A percentile compares a stretch with the other conserved stretches of the same genome.
These are phyloP conservation scores for Eimeria zaria DNA, from an alignment of 169 alveolate genomes.

Conservation along the genomic window DNA sequence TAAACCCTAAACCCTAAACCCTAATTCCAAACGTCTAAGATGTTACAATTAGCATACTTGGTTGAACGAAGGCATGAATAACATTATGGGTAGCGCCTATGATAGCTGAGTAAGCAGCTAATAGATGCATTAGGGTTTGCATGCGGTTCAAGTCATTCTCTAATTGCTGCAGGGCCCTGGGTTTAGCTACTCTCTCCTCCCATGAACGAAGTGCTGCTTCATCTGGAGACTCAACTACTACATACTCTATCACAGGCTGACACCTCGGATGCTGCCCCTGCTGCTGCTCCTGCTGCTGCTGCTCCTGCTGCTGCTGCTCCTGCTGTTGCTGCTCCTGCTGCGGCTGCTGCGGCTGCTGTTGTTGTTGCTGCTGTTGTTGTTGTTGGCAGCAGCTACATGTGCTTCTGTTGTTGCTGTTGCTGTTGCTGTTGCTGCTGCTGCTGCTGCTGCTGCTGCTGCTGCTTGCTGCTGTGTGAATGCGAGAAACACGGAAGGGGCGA, in stretches of 20 bases:
- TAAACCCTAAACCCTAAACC: conserved; percentile 3
- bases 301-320: conserved; percentile 13
- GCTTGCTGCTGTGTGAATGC: background rate
- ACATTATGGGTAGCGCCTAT: conserved; percentile 55
- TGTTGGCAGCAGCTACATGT: no score
- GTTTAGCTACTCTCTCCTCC: conserved; percentile 21
- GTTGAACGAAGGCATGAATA: conserved; percentile 75
- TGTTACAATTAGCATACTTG: conserved; percentile 24
- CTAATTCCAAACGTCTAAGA: background rate
- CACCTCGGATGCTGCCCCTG: no score
- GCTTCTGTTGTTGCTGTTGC: background rate
- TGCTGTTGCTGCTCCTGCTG: background rate
- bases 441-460: conserved; percentile 24
- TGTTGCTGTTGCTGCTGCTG: background rate
- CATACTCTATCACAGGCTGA: conserved; percentile 23
- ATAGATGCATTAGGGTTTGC: conserved; percentile 74
- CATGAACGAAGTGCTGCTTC: conserved; percentile 44
- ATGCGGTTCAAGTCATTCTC: conserved; percentile 75
- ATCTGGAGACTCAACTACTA: conserved; percentile 2
- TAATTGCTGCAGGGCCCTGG: conserved; percentile 41
- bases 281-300: conserved; percentile 31
- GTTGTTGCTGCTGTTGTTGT: no score
- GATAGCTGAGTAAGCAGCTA: conserved; percentile 76
- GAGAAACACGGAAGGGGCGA: conserved; percentile 43
- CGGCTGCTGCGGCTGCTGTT: background rate